Evolutionary conservation across 2,329 filamentous ascomycete genomes (phyloP).

Genomic region (Monosporascus sp.): DNA sequence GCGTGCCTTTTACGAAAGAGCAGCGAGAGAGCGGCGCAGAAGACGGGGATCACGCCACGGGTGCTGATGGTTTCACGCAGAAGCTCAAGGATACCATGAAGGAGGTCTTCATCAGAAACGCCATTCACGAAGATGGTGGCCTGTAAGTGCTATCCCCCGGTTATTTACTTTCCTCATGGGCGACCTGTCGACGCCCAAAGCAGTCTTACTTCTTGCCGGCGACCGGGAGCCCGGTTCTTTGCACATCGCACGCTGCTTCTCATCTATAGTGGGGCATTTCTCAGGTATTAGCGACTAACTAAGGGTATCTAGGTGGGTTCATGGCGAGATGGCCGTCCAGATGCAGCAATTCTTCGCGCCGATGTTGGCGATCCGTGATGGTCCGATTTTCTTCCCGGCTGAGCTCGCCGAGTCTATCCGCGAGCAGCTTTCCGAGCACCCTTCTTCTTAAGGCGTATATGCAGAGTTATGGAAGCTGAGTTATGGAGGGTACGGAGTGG

Average conservation of each 20-base stretch:
- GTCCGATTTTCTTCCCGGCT: background rate
- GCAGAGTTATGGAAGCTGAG: background rate
- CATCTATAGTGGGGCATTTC: background rate
- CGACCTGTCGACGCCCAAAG: background rate
- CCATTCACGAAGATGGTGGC: background rate
- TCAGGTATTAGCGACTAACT: background rate
- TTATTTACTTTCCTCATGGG: too few relatives aligned
- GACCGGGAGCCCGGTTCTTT: background rate
- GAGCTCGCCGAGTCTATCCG: background rate
- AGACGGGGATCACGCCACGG: background rate
- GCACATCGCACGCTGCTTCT: background rate
- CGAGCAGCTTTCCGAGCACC: background rate
- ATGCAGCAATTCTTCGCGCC: conserved; percentile 3
- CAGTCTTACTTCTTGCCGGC: background rate
- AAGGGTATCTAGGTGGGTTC: background rate
- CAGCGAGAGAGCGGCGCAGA: background rate
- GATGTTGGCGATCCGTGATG: background rate
- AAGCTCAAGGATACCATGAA: background rate
- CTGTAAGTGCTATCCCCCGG: background rate
- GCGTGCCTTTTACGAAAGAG: background rate
- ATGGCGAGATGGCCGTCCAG: background rate
- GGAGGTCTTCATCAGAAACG: conserved; percentile 1
- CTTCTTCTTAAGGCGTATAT: background rate
- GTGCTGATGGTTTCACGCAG: background rate
- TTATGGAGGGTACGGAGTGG: background rate